Evolutionary conservation across 352 stramenopile genomes (phyloP), one percentile per base, ranked within the genome.

Genomic region (Nothophytophthora sp.): DNA sequence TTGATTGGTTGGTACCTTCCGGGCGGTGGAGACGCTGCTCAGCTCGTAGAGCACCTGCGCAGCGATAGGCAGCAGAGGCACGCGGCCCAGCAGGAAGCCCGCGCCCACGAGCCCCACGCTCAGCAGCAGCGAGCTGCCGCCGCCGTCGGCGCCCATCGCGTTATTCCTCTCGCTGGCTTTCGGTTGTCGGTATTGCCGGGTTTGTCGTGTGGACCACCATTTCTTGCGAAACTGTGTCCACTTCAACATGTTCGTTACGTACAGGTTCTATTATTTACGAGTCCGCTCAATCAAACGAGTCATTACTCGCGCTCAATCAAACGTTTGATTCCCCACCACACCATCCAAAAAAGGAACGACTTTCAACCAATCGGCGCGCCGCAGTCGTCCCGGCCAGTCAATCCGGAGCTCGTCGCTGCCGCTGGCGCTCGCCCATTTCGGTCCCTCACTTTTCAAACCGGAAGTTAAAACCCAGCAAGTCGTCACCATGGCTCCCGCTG

Each of bases 381-480:
- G 40, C 29, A 50, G 30, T 33, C 52, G 23, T 59, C 52, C 47
- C 23, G 35, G 44, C 63, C 58, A 72, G 67, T 81, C 72, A 76
- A 77, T 68, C n/a, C n/a, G n/a, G n/a, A n/a, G n/a, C n/a, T 56
- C 22, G n/a, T 10, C 22, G 20, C 10, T 19, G 36, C 25, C 16
- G n/a, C 9, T 13, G 9, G 28, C 12, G 5, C n/a, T 18, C 19
- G 22, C 33, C 24, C 5, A n/a, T 39, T 29, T 28, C 12, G 47
- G 19, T 53, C 35, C 16, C 37, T 67, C 79, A 90, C 79, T 90
- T 90, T 92, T 92, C 82, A 92, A 92, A 92, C 82, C 75, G 79
- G 78, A 90, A 88, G 76, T 90, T 88, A 61, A 56, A 37, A 70
- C 61, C n/a, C n/a, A n/a, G n/a, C n/a, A n/a, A n/a, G n/a, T 78